Percentiles rank a stretch among this genome's conserved stretches.
Evolutionary conservation across 257 asterid genomes (phyloP).

Genomic region (Nemophila menziesii): DNA sequence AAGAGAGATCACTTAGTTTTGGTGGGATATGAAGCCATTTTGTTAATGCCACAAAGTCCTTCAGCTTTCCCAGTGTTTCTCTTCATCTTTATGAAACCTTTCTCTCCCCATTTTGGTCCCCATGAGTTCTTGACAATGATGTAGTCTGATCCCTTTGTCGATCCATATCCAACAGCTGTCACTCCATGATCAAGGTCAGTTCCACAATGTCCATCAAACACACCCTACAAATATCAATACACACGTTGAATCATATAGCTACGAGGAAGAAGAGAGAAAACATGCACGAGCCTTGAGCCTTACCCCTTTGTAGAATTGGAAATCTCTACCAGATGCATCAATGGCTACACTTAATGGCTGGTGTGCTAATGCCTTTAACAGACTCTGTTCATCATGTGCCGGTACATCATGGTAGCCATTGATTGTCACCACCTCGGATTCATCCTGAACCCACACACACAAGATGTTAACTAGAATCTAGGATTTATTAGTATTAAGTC

Average conservation of each 20-base stretch:
- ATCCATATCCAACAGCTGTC: conserved; percentile 42
- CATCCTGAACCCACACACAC: conserved; percentile 15
- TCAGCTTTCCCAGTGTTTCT: conserved; percentile 36
- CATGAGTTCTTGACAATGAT: neutral
- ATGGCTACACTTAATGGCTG: conserved; percentile 35
- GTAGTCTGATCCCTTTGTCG: conserved; percentile 22
- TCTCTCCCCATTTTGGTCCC: conserved; percentile 9
- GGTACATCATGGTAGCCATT: conserved; percentile 33
- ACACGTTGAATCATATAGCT: too few species aligned
- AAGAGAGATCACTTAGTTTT: conserved; percentile 17
- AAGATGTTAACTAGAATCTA: neutral
- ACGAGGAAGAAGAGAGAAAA: neutral
- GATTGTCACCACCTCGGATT: conserved; percentile 21
- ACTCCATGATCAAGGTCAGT: conserved; percentile 51
- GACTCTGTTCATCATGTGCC: conserved; percentile 21
- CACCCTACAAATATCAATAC: neutral
- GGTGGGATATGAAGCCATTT: conserved; percentile 55
- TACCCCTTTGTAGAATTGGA: conserved; percentile 33
- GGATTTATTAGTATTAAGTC: neutral
- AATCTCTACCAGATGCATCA: conserved; percentile 32
- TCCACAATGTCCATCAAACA: conserved; percentile 5
- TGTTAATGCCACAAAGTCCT: conserved; percentile 55
- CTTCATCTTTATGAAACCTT: conserved; percentile 45
- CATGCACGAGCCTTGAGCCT: neutral
- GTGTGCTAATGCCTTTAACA: conserved; percentile 32